Evolutionary conservation across 306 rosid species (phyloP), one percentile per base, ranked within the genome.

Genomic region (Cucumis cinereus): DNA sequence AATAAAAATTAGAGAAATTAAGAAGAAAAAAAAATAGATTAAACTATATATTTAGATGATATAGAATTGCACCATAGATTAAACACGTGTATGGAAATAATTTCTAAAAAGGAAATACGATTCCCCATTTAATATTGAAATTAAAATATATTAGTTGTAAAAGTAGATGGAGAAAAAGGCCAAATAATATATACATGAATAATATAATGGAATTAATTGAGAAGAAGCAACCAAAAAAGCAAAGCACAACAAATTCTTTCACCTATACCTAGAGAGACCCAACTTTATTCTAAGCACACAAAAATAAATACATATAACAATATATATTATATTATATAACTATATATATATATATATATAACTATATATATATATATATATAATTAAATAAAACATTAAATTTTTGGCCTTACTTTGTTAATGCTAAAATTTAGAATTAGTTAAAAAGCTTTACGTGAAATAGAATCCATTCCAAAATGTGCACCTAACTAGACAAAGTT

Each of bases 361-460:
- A n/a, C n/a, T n/a, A n/a, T n/a, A n/a, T n/a, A n/a, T n/a, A n/a
- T n/a, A n/a, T n/a, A n/a, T n/a, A n/a, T 4, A 14, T 72, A 72
- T 26, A 47, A 71, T 47, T 47, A 71, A 47, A 60, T 60, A 26
- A 1, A 5, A 59, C 16, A 26, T 60, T 26, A 12, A 45, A 45
- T 4, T 47, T 47, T 47, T 12, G 35, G 35, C 4, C 35, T 30
- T 4, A 12, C 2, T 19, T 53, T 6, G 41, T 22, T 24, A 43
- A 43, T 72, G 59, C 41, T 72, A 24, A 1, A 36, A 7, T 72
- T 72, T 47, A 7, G 16, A 47, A 36, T 72, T 28, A 72, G 16
- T 73, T 73, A 15, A 52, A 16, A 54, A 73, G 47, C 77, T 73
- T 73, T 73, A 73, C 77, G 77, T 47, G 77, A 73, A 73, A 73